phyloP scores from a whole-genome alignment of 306 rosid species.

The Trichosanthes truncata region DNA sequence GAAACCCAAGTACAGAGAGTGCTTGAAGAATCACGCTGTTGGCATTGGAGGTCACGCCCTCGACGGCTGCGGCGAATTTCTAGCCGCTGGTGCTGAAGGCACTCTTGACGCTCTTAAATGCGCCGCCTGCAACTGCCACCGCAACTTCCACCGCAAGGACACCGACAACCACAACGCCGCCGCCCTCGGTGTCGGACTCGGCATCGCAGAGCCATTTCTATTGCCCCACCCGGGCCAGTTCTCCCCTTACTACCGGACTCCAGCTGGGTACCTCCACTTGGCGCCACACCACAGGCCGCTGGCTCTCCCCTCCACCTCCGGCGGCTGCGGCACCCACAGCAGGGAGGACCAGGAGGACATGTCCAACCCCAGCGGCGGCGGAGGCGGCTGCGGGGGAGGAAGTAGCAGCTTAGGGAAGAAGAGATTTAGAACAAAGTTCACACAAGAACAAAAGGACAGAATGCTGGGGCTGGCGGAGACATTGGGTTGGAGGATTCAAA shows the following conservation, averaged over 20 bases:
- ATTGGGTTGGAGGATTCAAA: slow-evolving; percentile 92
- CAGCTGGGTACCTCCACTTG: slow-evolving; percentile 70
- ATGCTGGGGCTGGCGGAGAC: slow-evolving; percentile 79
- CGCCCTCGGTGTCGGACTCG: neutral
- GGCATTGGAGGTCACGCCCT: slow-evolving; percentile 80
- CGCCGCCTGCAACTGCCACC: slow-evolving; percentile 97
- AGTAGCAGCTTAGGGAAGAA: slow-evolving; percentile 28
- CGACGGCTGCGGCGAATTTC: slow-evolving; percentile 90
- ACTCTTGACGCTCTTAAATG: slow-evolving; percentile 70
- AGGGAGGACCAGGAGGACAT: slow-evolving; percentile 66
- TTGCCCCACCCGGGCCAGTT: slow-evolving; percentile 43
- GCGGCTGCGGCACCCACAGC: slow-evolving; percentile 56
- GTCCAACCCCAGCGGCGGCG: slow-evolving; percentile 64
- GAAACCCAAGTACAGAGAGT: slow-evolving; percentile 66
- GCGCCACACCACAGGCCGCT: slow-evolving; percentile 50
- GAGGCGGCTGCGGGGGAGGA: slow-evolving; percentile 22
- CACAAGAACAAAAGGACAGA: slow-evolving; percentile 71
- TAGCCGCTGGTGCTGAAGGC: slow-evolving; percentile 69
- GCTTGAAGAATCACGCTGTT: slow-evolving; percentile 84
- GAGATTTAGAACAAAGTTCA: slow-evolving; percentile 73
- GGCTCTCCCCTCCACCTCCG: slow-evolving; percentile 90
- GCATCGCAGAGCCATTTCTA: slow-evolving; percentile 25
- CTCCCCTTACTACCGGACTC: slow-evolving; percentile 56
- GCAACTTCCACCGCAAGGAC: slow-evolving; percentile 87
- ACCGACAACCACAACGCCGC: slow-evolving; percentile 13